Evolutionary conservation across 2,329 filamentous ascomycete species (phyloP).

Genomic region (Juglanconis oblonga): DNA sequence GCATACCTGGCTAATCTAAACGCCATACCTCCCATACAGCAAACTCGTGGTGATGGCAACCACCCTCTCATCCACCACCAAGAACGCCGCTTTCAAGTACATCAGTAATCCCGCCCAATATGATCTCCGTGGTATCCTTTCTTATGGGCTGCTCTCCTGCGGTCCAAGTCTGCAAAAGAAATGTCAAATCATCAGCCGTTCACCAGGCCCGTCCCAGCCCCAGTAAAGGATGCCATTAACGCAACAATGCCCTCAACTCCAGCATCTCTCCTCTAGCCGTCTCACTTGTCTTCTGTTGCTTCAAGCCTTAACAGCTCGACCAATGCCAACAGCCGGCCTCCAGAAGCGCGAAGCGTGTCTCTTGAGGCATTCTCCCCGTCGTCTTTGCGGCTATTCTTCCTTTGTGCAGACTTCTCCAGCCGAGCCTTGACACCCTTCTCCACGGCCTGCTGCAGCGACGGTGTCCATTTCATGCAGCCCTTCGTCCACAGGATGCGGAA

Average conservation of each 20-base stretch:
- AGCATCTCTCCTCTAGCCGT: no score
- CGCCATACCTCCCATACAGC: neutral
- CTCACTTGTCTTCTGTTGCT: neutral
- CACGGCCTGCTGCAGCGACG: slow-evolving; percentile 36
- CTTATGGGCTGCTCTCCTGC: no score
- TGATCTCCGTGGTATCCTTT: neutral
- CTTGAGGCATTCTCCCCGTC: slow-evolving; percentile 12
- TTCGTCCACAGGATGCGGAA: slow-evolving; percentile 49
- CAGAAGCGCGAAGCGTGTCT: slow-evolving; percentile 15
- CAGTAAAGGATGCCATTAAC: neutral
- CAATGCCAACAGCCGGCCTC: slow-evolving; percentile 9
- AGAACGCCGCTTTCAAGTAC: neutral
- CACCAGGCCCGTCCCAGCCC: neutral
- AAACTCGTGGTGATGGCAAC: neutral
- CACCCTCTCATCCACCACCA: neutral
- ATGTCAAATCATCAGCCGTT: neutral
- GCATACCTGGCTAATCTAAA: neutral
- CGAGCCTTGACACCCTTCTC: slow-evolving; percentile 48
- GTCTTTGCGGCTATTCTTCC: slow-evolving; percentile 30
- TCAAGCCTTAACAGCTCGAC: slow-evolving; percentile 1
- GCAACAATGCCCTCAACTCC: neutral
- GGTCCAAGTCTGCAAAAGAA: neutral
- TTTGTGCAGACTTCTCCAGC: slow-evolving; percentile 43
- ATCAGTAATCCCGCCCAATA: neutral
- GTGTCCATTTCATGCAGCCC: slow-evolving; percentile 33